Evolutionary conservation across 768 basidiomycete genomes (phyloP).

Genomic region (Auricularia sp.): DNA sequence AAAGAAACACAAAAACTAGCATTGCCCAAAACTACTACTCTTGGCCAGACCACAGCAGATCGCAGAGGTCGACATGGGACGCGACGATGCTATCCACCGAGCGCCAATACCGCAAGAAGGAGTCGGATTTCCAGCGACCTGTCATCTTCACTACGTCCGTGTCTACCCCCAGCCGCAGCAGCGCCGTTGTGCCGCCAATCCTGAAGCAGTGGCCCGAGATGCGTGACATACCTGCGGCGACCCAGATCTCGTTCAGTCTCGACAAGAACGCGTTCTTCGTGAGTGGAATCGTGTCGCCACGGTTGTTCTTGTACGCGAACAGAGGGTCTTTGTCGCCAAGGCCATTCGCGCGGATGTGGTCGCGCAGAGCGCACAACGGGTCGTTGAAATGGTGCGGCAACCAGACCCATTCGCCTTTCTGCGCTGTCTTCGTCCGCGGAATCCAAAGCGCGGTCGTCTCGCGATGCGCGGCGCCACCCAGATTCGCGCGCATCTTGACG

Average conservation of each 20-base stretch:
- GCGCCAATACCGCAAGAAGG: neutral
- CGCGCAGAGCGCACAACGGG: neutral
- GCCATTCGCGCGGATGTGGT: neutral
- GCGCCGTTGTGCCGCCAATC: neutral
- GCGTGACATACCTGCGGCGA: neutral
- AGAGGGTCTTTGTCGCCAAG: neutral
- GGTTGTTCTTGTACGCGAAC: neutral
- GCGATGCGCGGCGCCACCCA: neutral
- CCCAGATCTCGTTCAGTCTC: neutral
- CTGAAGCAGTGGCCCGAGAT: neutral
- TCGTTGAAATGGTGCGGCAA: neutral
- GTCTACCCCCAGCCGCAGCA: neutral
- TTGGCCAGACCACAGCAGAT: neutral
- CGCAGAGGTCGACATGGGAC: neutral
- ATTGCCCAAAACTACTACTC: too few species aligned
- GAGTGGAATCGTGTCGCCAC: neutral
- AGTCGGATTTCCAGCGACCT: neutral
- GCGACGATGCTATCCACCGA: neutral
- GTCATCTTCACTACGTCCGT: neutral
- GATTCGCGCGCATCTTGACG: neutral
- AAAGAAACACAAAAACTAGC: too few species aligned
- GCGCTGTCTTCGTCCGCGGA: neutral
- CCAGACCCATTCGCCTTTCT: neutral
- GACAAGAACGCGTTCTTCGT: neutral
- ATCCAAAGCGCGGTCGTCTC: neutral